phyloP scores from a whole-genome alignment of 306 rosid genomes.

The Medicago ruthenica region DNA sequence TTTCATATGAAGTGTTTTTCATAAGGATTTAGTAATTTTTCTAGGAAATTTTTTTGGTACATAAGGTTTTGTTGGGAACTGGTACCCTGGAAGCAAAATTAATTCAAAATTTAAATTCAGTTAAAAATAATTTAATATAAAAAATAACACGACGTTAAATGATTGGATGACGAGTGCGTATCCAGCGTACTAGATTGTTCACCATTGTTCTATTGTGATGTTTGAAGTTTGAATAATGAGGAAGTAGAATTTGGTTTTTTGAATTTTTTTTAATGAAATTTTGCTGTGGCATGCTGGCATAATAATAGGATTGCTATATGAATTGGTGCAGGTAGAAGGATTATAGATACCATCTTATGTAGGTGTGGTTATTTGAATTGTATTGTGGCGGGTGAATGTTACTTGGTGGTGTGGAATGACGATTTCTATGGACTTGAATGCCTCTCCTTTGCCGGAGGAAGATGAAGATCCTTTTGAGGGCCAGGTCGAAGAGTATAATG shows the following conservation, averaged over 20 bases:
- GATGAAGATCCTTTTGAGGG: slow-evolving; percentile 77
- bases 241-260: background rate
- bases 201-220: slow-evolving; percentile 7
- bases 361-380: slow-evolving; percentile 33
- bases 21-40: slow-evolving; percentile 16
- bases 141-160: too few relatives aligned
- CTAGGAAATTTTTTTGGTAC: too few relatives aligned
- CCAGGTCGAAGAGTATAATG: slow-evolving; percentile 61
- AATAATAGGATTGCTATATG: slow-evolving; percentile 30
- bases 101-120: too few relatives aligned
- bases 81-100: too few relatives aligned
- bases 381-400: slow-evolving; percentile 54
- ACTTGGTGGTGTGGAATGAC: slow-evolving; percentile 59
- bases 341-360: background rate
- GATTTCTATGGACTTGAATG: slow-evolving; percentile 94
- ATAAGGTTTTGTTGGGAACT: too few relatives aligned
- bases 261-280: background rate
- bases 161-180: too few relatives aligned
- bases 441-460: slow-evolving; percentile 91
- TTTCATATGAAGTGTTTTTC: background rate
- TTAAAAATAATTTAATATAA: too few relatives aligned
- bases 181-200: too few relatives aligned
- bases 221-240: slow-evolving; percentile 17
- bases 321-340: slow-evolving; percentile 47
- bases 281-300: slow-evolving; percentile 5